A percentile compares a stretch with the other conserved stretches of the same genome.
Conservation (phyloP, 2,329 filamentous ascomycete species). For the Clarireedia monteithiana region DNA sequence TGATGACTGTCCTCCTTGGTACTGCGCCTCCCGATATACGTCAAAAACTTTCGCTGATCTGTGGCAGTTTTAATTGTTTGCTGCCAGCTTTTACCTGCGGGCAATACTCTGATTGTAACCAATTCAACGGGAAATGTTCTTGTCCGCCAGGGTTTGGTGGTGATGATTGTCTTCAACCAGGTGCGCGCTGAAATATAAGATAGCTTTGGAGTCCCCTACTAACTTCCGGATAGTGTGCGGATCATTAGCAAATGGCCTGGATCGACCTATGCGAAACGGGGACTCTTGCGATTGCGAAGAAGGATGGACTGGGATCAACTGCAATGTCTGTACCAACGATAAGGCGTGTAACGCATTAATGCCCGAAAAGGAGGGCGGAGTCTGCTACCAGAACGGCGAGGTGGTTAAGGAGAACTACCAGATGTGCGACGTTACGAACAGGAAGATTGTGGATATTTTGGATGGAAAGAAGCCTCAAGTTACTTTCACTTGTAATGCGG, state of each 20-base stretch:
- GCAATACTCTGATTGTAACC: slow-evolving; percentile 84
- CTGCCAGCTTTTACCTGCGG: slow-evolving; percentile 85
- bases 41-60: slow-evolving; percentile 11
- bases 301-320: slow-evolving; percentile 95
- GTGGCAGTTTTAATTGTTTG: slow-evolving; percentile 86
- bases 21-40: slow-evolving; percentile 26
- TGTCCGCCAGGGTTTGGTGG: slow-evolving; percentile 91
- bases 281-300: slow-evolving; percentile 78
- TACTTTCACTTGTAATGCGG: slow-evolving; percentile 82
- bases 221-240: slow-evolving; percentile 58
- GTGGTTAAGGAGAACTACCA: slow-evolving; percentile 94
- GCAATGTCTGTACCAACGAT: slow-evolving; percentile 85
- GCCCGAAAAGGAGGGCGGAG: slow-evolving; percentile 70
- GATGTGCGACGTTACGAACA: slow-evolving; percentile 95
- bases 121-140: slow-evolving; percentile 83
- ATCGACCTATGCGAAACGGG: slow-evolving; percentile 67
- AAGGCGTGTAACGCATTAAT: slow-evolving; percentile 82
- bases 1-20: slow-evolving; percentile 73
- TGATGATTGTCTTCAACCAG: slow-evolving; percentile 82
- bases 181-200: slow-evolving; percentile 34
- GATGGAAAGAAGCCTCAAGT: slow-evolving; percentile 83
- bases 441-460: slow-evolving; percentile 81
- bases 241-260: slow-evolving; percentile 70
- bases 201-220: slow-evolving; percentile 7
- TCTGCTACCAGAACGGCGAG: slow-evolving; percentile 87